These are phyloP conservation scores for Daldinia grandis DNA, from an alignment of 495 filamentous ascomycete genomes.

Conservation along the genomic window DNA sequence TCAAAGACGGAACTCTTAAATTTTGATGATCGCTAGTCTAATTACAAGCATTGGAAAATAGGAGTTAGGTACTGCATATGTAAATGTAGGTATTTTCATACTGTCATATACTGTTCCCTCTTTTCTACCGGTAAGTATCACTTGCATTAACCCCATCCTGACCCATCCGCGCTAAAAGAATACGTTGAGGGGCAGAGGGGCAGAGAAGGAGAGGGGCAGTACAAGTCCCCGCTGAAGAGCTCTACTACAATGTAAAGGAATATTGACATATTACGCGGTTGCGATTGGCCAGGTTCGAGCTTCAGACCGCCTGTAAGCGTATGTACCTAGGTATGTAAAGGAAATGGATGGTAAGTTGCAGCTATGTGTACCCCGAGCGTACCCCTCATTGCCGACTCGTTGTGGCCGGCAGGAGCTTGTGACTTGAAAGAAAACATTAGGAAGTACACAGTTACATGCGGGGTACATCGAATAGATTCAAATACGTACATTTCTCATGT, in stretches of 20 bases:
- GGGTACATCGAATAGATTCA: constrained; percentile 22
- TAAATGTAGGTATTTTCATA: neutral
- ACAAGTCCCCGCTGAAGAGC: constrained; percentile 5
- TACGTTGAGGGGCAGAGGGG: constrained; percentile 14
- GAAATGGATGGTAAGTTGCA: neutral
- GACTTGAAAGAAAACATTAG: constrained; percentile 6
- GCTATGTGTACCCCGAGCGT: constrained; percentile 21
- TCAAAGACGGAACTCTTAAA: too few species aligned
- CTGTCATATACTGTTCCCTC: neutral
- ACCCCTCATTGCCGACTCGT: constrained; percentile 24
- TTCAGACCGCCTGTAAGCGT: constrained; percentile 21
- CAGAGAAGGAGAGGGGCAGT: constrained; percentile 1
- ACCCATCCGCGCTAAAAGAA: constrained; percentile 29
- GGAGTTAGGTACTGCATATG: too few species aligned
- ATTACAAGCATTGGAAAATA: too few species aligned
- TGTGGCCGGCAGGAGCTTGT: constrained; percentile 20
- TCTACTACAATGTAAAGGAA: neutral
- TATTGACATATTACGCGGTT: constrained; percentile 21
- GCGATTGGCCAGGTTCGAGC: constrained; percentile 21
- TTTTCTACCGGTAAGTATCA: constrained; percentile 25
- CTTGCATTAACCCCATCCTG: constrained; percentile 24
- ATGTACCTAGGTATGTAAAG: too few species aligned
- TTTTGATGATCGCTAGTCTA: too few species aligned
- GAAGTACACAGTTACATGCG: constrained; percentile 40
- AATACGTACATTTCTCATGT: too few species aligned